phyloP scores from a whole-genome alignment of 2,329 filamentous ascomycete genomes.

The Penicillium sp. region DNA sequence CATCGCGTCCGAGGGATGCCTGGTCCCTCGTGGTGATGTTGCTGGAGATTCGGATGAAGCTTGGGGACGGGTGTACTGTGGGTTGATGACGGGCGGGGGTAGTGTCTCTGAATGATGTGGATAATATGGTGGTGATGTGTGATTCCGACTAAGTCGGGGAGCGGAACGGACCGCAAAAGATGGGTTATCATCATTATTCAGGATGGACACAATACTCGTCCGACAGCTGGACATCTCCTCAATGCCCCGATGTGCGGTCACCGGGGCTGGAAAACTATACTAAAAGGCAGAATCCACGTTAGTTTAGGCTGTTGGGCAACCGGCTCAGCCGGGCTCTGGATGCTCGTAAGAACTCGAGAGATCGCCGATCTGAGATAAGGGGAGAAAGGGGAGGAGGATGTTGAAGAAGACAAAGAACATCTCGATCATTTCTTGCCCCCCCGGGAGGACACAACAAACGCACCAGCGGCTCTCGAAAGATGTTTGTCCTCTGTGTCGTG shows the following conservation, averaged over 20 bases:
- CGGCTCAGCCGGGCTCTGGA: conserved; percentile 2
- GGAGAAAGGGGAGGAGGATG: conserved; percentile 1
- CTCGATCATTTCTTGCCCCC: conserved; percentile 4
- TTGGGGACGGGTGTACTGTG: conserved; percentile 16
- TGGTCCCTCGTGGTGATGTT: conserved; percentile 25
- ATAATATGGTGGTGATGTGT: conserved; percentile 21
- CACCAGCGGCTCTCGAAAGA: conserved; percentile 31
- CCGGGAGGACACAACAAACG: conserved; percentile 21
- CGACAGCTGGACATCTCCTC: conserved; percentile 33
- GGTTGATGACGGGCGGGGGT: conserved; percentile 17
- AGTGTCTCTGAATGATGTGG: conserved; percentile 20
- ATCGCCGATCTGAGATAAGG: not conserved
- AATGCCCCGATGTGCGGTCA: conserved; percentile 13
- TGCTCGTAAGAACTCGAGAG: conserved; percentile 7
- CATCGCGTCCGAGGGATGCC: conserved; percentile 25
- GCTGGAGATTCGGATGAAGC: conserved; percentile 27
- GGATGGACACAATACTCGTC: conserved; percentile 42
- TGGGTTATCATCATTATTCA: conserved; percentile 49
- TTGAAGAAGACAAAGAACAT: conserved; percentile 10
- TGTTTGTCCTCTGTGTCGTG: conserved; percentile 34
- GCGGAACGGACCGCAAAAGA: conserved; percentile 44
- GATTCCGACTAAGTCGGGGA: conserved; percentile 20
- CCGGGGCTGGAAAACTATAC: conserved; percentile 19
- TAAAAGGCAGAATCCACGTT: conserved; percentile 11
- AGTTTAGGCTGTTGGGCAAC: conserved; percentile 10